Conservation (phyloP, 2,329 filamentous ascomycete species). For the Rutstroemia sp. region DNA sequence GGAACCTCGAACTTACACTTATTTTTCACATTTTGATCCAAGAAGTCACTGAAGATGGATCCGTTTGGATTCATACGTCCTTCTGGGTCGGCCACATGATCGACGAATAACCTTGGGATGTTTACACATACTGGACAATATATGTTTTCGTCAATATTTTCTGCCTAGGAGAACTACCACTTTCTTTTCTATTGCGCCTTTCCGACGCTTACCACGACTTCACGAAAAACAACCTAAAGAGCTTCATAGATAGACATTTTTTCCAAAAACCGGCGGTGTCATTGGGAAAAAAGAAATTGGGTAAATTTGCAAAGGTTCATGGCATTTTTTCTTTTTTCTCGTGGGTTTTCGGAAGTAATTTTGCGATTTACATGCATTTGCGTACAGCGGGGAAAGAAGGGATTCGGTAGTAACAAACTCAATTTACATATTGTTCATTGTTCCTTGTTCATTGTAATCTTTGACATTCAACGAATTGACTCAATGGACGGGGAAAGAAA, state of each 20-base stretch:
- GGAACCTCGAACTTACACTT: not conserved
- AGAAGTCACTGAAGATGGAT: constrained; percentile 5
- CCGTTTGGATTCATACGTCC: not conserved
- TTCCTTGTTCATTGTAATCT: not conserved
- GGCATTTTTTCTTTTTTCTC: constrained; percentile 1
- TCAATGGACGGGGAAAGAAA: not conserved
- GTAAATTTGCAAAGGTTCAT: constrained; percentile 9
- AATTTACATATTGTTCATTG: not conserved
- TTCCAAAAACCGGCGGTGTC: constrained; percentile 12
- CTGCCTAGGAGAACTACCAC: not conserved
- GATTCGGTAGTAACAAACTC: constrained; percentile 1
- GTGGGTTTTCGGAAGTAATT: not conserved
- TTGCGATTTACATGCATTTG: constrained; percentile 1
- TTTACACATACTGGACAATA: constrained; percentile 10
- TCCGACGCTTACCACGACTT: constrained; percentile 6
- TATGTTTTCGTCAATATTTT: constrained; percentile 4
- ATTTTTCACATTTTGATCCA: constrained; percentile 6
- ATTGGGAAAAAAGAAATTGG: constrained; percentile 13
- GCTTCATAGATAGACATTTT: constrained; percentile 10
- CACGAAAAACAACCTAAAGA: constrained; percentile 7
- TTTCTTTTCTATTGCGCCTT: not conserved
- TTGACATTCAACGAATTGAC: not conserved
- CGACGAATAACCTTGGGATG: constrained; percentile 2
- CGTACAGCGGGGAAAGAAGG: not conserved
- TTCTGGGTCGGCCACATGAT: constrained; percentile 10